phyloP scores from a whole-genome alignment of 495 filamentous ascomycete genomes.

The Penicillium argentinense region DNA sequence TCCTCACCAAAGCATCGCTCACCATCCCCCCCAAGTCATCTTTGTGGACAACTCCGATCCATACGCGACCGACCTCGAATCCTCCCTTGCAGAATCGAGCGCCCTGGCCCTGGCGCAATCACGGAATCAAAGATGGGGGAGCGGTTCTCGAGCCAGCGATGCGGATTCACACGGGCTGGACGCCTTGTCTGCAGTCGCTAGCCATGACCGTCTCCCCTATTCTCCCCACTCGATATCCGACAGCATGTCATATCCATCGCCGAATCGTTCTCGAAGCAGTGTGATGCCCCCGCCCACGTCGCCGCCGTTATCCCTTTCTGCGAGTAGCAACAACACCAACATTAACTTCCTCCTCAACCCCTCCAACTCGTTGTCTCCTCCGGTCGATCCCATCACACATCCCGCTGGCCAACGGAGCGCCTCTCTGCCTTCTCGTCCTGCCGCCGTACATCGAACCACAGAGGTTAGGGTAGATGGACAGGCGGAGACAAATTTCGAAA shows the following conservation, averaged over 20 bases:
- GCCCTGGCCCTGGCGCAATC: conserved; percentile 30
- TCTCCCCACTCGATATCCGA: conserved; percentile 36
- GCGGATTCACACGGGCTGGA: conserved; percentile 53
- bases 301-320: conserved; percentile 38
- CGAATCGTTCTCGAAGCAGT: conserved; percentile 28
- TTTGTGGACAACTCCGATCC: conserved; percentile 65
- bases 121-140: conserved; percentile 33
- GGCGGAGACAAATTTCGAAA: conserved; percentile 54
- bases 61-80: conserved; percentile 54
- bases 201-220: conserved; percentile 47
- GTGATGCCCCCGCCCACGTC: conserved; percentile 37
- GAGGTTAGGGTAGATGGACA: conserved; percentile 25
- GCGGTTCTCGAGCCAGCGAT: conserved; percentile 30
- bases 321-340: conserved; percentile 41
- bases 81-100: conserved; percentile 32
- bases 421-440: conserved; percentile 30
- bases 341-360: conserved; percentile 61
- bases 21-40: conserved; percentile 45
- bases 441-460: conserved; percentile 13
- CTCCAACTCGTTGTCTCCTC: conserved; percentile 47
- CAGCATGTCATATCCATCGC: conserved; percentile 34
- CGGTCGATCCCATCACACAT: conserved; percentile 45
- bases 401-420: conserved; percentile 31
- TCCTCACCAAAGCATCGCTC: neutral
- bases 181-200: conserved; percentile 56